Base-by-base conservation (phyloP, 768 basidiomycete genomes). In the Leccinum longicurvipes region DNA sequence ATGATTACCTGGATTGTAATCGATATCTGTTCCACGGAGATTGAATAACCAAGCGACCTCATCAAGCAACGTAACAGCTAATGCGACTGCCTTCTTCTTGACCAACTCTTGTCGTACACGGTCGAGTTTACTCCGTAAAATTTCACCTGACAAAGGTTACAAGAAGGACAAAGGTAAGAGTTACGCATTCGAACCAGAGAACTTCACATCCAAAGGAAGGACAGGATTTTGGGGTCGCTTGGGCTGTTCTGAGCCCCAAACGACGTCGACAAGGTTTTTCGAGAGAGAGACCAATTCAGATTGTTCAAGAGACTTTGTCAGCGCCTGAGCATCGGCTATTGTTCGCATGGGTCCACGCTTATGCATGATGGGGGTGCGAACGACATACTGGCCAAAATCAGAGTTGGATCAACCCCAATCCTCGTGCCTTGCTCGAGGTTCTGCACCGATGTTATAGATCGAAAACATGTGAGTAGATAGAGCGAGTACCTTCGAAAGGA, bases 1-100 rank as follows among this genome's bases (percentile, higher is more conserved):
- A 34, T 31, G 34, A 62, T 29, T 59, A 79, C 84, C 84, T 4
- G 87, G 87, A 58, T 97, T 98, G 73, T 81, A 98, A 31, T 86
- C 85, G 64, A 98, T 95, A 67, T 98, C 96, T 3, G 85, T 82
- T 1, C 94, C 95, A 58, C 96, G 86, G 29, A 99, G 76, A 70
- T 98, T 95, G 74, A 93, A 91, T 36, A 94, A 67, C 93, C 93
- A 98, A 0, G 93, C 93, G 49, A 96, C 84, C 69, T 98, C 96
- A 69, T 98, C 96, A 21, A 98, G 81, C 79, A 88, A 85, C n/a
- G 80, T 87, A 4, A 98, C 81, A 1, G 96, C 85, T 41, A 91
- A 70, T 2, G 89, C 93, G 60, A 75, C 68, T 1, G 73, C 74
- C 3, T 76, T 72, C 56, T 78, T 75, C 65, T 85, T 80, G n/a